Base-by-base conservation (phyloP, 75 land plant genomes). In the Picea sitchensis region DNA sequence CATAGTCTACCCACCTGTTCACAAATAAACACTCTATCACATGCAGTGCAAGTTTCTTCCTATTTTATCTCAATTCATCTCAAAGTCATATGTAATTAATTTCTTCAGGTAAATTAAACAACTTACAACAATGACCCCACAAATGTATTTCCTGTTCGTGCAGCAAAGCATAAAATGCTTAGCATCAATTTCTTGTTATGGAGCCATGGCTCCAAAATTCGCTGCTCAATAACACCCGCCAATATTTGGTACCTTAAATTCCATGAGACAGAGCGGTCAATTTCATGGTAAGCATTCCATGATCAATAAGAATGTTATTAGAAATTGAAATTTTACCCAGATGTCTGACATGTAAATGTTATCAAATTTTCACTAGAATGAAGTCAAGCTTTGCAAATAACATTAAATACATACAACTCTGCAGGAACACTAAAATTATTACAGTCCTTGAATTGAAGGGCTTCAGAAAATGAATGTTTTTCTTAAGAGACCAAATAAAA, bases 1-100 rank as follows among this genome's bases (percentile, higher is more conserved):
- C 98, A 87, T 96, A 96, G 47, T 96, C 98, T 58, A 96, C 98
- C 98, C 98, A 96, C 97, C 98, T 96, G 89, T 67, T 71, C 60
- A 83, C 14, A 6, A 75, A 73, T 20, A 69, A 23, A 84, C 47
- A 60, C 63, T 75, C 38, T 54, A 23, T 76, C 80, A 30, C 34
- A 80, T 26, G 36, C 31, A 44, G 59, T 15, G 15, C 20, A 41
- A 76, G 57, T 44, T 44, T 58, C 17, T 34, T 82, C 34, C 6
- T 17, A 23, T 31, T 54, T 54, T 21, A 26, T 41, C 21, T 5
- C 38, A 2, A 4, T 41, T 41, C n/a, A 41, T 21, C 23, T 47
- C n/a, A 21, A 71, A 44, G 12, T 21, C n/a, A 71, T 44, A 71
- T 18, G 26, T 20, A 71, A 15, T 17, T 34, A 67, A 15, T 71